These are phyloP conservation scores for Dryas drummondii DNA, from an alignment of 306 rosid species.

Conservation along the genomic window DNA sequence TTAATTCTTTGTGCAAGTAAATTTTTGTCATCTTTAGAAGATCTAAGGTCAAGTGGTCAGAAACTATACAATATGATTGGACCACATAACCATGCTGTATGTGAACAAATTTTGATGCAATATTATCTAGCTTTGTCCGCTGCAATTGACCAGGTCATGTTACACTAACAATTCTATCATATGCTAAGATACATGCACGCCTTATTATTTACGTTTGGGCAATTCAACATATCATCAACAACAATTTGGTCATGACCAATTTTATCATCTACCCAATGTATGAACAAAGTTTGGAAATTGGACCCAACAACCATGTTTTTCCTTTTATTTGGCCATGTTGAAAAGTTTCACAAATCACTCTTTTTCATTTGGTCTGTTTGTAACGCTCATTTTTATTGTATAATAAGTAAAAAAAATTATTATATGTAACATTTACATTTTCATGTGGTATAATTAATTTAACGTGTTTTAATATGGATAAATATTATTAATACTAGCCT, in stretches of 20 bases:
- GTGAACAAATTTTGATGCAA: background rate
- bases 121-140: slow-evolving; percentile 1
- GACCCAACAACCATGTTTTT: background rate
- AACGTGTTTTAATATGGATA: too few relatives aligned
- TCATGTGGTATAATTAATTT: too few relatives aligned
- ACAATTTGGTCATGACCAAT: background rate
- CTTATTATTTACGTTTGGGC: background rate
- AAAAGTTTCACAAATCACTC: background rate
- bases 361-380: background rate
- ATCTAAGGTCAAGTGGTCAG: background rate
- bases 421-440: too few relatives aligned
- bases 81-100: too few relatives aligned
- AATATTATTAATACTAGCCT: too few relatives aligned
- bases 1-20: background rate
- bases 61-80: background rate
- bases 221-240: background rate
- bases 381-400: background rate
- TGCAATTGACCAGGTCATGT: slow-evolving; percentile 16
- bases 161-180: background rate
- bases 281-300: background rate
- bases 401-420: background rate
- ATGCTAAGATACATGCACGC: background rate
- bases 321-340: background rate
- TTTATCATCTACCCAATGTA: background rate
- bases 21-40: background rate